These are phyloP conservation scores for Rhazya stricta DNA, from an alignment of 257 asterid species.

Conservation along the genomic window DNA sequence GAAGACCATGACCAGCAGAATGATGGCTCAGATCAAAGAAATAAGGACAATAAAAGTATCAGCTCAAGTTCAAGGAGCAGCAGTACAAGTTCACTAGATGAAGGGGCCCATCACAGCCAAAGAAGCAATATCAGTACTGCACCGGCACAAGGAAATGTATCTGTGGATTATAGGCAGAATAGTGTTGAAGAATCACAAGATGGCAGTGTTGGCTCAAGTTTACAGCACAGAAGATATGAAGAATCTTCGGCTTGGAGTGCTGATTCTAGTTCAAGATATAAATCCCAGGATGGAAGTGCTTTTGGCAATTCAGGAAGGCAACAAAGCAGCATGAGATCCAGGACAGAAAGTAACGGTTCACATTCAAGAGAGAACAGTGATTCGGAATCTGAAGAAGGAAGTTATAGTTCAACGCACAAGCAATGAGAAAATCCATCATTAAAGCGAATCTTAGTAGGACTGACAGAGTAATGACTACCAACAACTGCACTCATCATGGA, in stretches of 20 bases:
- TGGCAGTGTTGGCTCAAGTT: slow-evolving; percentile 11
- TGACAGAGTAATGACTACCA: neutral
- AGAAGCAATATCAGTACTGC: neutral
- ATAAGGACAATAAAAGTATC: slow-evolving; percentile 4
- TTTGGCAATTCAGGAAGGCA: slow-evolving; percentile 10
- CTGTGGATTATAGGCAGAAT: slow-evolving; percentile 12
- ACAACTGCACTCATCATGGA: neutral
- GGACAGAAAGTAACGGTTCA: slow-evolving; percentile 13
- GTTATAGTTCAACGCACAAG: slow-evolving; percentile 11
- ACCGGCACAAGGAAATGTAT: slow-evolving; percentile 4
- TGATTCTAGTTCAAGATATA: slow-evolving; percentile 13
- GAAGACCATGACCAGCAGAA: neutral
- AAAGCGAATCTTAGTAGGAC: slow-evolving; percentile 10
- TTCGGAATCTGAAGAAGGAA: slow-evolving; percentile 20
- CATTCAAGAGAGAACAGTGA: slow-evolving; percentile 14
- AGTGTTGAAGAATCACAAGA: slow-evolving; percentile 16
- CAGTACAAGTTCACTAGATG: neutral
- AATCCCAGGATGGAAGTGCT: slow-evolving; percentile 13
- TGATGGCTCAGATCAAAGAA: slow-evolving; percentile 13
- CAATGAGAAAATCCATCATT: slow-evolving; percentile 10
- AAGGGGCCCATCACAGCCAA: neutral
- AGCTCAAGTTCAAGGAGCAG: slow-evolving; percentile 15
- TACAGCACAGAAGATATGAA: slow-evolving; percentile 9
- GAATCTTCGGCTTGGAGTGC: slow-evolving; percentile 24
- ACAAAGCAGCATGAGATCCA: slow-evolving; percentile 10